These are phyloP conservation scores for Naegleria gruberi DNA, from an alignment of 208 protist genomes.

Conservation along the genomic window DNA sequence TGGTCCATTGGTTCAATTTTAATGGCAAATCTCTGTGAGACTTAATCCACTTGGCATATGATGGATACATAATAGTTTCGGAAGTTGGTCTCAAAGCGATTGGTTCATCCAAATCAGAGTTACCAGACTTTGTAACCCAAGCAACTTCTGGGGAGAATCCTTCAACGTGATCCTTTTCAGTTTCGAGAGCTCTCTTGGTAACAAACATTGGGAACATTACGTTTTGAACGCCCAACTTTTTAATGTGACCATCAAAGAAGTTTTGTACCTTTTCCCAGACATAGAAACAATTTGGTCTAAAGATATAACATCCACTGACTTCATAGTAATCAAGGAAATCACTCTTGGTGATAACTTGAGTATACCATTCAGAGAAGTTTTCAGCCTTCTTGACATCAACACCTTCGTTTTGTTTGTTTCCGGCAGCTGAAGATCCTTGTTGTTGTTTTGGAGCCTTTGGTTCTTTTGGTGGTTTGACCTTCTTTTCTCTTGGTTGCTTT, in stretches of 20 bases:
- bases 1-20: slow-evolving; percentile 95
- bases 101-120: slow-evolving; percentile 76
- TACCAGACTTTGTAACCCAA: slow-evolving; percentile 73
- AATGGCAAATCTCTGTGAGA: slow-evolving; percentile 95
- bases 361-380: slow-evolving; percentile 92
- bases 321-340: slow-evolving; percentile 99
- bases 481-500: not conserved
- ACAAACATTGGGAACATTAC: slow-evolving; percentile 97
- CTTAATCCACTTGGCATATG: slow-evolving; percentile 93
- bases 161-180: slow-evolving; percentile 96
- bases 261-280: slow-evolving; percentile 92
- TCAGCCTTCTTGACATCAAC: slow-evolving; percentile 56
- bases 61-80: slow-evolving; percentile 98
- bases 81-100: slow-evolving; percentile 96
- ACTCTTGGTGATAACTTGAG: slow-evolving; percentile 86
- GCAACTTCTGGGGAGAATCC: slow-evolving; percentile 95
- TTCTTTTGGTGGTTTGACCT: not conserved
- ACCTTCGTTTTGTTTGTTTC: not conserved
- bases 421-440: not conserved
- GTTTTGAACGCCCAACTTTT: slow-evolving; percentile 87
- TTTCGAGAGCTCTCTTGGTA: slow-evolving; percentile 80
- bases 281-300: slow-evolving; percentile 89
- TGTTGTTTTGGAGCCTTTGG: not conserved
- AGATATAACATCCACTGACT: slow-evolving; percentile 78
- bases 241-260: slow-evolving; percentile 64